Conservation (phyloP, 192 early-diverging fungal species). For the Gaertneriomyces sp. region DNA sequence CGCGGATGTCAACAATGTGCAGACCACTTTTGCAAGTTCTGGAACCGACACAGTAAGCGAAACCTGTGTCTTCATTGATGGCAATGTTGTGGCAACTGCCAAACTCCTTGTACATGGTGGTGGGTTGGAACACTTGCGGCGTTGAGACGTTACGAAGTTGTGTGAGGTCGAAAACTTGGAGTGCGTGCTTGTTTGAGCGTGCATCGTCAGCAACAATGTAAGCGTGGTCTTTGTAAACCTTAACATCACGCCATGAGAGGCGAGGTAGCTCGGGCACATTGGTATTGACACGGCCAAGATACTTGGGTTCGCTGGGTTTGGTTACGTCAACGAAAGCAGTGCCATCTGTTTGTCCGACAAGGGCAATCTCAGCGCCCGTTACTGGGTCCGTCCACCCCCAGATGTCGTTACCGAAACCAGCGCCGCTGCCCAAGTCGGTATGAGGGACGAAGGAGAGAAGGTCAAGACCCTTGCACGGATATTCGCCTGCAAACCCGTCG, state of each 20-base stretch:
- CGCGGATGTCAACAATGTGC: slow-evolving; percentile 3
- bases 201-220: slow-evolving; percentile 6
- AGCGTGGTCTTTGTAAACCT: slow-evolving; percentile 8
- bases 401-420: slow-evolving; percentile 6
- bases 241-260: slow-evolving; percentile 3
- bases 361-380: background rate
- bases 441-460: slow-evolving; percentile 7
- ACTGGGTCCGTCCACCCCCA: slow-evolving; percentile 3
- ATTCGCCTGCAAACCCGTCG: background rate
- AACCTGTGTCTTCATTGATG: slow-evolving; percentile 3
- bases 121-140: background rate
- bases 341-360: slow-evolving; percentile 6
- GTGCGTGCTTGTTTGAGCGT: background rate
- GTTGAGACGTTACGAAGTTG: background rate
- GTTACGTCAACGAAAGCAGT: slow-evolving; percentile 8
- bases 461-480: slow-evolving; percentile 6
- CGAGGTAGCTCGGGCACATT: background rate
- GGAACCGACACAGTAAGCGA: slow-evolving; percentile 6
- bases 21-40: slow-evolving; percentile 1
- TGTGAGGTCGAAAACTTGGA: slow-evolving; percentile 4
- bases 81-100: slow-evolving; percentile 5
- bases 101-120: background rate
- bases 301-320: background rate
- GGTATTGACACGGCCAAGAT: background rate
- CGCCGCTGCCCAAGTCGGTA: background rate